phyloP scores from a whole-genome alignment of 192 early-diverging fungal species.

The Coemansia javaensis region DNA sequence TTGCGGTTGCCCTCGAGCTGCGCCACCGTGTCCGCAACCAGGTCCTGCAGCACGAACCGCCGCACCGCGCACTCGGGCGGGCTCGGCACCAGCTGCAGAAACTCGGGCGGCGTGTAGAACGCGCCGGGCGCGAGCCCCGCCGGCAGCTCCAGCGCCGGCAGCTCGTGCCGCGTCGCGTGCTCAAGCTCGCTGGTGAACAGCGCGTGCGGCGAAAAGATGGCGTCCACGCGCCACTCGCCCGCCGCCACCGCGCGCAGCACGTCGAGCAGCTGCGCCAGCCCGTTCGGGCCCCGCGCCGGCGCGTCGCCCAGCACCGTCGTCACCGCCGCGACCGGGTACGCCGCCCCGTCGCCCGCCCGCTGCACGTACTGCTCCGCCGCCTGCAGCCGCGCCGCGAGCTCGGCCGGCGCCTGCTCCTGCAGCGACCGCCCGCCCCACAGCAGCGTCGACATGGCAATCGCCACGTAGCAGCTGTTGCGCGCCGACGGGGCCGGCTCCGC shows the following conservation, averaged over 20 bases:
- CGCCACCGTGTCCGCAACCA: conserved; percentile 71
- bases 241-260: conserved; percentile 22
- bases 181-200: conserved; percentile 37
- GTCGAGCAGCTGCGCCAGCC: conserved; percentile 27
- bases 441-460: conserved; percentile 67
- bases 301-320: conserved; percentile 33
- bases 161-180: conserved; percentile 35
- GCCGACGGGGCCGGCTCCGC: conserved; percentile 11
- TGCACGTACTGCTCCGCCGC: conserved; percentile 28
- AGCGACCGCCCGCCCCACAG: conserved; percentile 64
- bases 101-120: conserved; percentile 30
- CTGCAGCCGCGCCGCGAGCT: conserved; percentile 20
- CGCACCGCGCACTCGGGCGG: conserved; percentile 30
- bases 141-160: conserved; percentile 37
- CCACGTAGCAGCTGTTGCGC: conserved; percentile 65
- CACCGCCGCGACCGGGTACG: conserved; percentile 15
- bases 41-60: conserved; percentile 68
- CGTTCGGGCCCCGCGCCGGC: conserved; percentile 24
- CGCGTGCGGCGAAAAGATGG: conserved; percentile 28
- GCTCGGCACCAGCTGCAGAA: conserved; percentile 39
- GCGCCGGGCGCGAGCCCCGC: conserved; percentile 4
- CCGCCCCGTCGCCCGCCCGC: conserved; percentile 1
- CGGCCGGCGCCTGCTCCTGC: conserved; percentile 12
- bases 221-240: conserved; percentile 34
- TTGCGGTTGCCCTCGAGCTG: conserved; percentile 90